Conservation (phyloP, 2,329 filamentous ascomycete species). For the Cladosporium sphaerospermum region DNA sequence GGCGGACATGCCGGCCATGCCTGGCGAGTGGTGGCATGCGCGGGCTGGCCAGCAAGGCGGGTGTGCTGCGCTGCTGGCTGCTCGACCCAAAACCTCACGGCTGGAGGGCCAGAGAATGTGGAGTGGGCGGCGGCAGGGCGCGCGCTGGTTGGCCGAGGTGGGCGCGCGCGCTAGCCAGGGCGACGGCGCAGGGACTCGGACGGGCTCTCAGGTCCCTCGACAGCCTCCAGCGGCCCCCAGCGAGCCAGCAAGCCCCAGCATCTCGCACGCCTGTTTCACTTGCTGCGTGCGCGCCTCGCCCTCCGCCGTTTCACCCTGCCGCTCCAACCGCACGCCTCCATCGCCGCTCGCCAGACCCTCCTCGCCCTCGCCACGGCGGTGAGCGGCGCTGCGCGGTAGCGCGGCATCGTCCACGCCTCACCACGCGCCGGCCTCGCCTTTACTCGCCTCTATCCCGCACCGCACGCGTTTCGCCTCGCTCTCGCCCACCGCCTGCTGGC, state of each 20-base stretch:
- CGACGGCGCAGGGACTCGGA: slow-evolving; percentile 1
- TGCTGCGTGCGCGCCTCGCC: neutral
- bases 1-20: too few species aligned
- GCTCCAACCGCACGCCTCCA: slow-evolving; percentile 7
- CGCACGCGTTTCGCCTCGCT: slow-evolving; percentile 4
- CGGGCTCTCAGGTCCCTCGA: too few species aligned
- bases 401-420: neutral
- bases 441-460: neutral
- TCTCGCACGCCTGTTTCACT: neutral
- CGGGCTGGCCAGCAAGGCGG: slow-evolving; percentile 5
- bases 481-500: slow-evolving; percentile 2
- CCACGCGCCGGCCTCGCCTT: neutral
- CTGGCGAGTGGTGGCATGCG: neutral
- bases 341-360: neutral
- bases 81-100: slow-evolving; percentile 1
- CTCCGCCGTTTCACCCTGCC: slow-evolving; percentile 10
- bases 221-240: too few species aligned
- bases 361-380: neutral
- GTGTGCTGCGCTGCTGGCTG: slow-evolving; percentile 2
- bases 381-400: slow-evolving; percentile 1
- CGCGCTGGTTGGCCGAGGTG: slow-evolving; percentile 2
- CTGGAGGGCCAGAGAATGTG: slow-evolving; percentile 9
- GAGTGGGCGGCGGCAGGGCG: neutral
- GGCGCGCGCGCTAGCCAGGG: neutral
- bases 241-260: too few species aligned